phyloP scores from a whole-genome alignment of 192 early-diverging fungal species.

The Coemansia erecta region DNA sequence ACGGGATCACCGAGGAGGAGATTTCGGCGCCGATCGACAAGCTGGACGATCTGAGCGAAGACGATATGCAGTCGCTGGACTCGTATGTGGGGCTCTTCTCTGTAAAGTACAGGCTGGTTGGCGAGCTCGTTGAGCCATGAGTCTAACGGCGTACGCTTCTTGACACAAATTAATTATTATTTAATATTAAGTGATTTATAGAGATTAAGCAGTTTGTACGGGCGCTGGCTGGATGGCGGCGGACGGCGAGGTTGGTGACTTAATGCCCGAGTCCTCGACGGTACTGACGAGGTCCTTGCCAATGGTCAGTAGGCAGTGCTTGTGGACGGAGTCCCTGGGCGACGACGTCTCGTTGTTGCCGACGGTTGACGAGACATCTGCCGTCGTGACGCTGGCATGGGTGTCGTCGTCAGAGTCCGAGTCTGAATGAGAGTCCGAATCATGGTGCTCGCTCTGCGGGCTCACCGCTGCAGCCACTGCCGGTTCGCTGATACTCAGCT shows the following conservation, averaged over 20 bases:
- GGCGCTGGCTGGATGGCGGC: too few relatives aligned
- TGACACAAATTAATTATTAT: not conserved
- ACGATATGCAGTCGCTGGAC: conserved; percentile 71
- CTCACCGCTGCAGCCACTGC: too few relatives aligned
- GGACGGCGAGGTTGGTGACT: too few relatives aligned
- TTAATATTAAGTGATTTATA: not conserved
- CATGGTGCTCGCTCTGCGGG: not conserved
- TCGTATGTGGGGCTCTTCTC: conserved; percentile 77
- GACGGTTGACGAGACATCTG: not conserved
- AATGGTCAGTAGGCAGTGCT: conserved; percentile 11
- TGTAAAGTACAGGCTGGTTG: conserved; percentile 74
- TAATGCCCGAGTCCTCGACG: conserved; percentile 11
- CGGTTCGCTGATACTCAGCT: not conserved
- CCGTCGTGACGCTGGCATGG: not conserved
- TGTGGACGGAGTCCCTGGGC: not conserved
- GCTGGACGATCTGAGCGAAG: conserved; percentile 69
- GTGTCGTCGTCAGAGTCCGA: not conserved
- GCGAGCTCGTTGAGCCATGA: conserved; percentile 60
- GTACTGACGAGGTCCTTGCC: conserved; percentile 41
- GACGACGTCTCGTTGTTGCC: not conserved
- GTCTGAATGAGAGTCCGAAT: not conserved
- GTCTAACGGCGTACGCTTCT: too few relatives aligned
- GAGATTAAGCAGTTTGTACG: not conserved
- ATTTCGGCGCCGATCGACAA: conserved; percentile 73
- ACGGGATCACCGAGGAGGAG: conserved; percentile 63